Evolutionary conservation across 495 filamentous ascomycete genomes (phyloP), one percentile per base, ranked within the genome.

Genomic region (Tetracladium marchalianum): DNA sequence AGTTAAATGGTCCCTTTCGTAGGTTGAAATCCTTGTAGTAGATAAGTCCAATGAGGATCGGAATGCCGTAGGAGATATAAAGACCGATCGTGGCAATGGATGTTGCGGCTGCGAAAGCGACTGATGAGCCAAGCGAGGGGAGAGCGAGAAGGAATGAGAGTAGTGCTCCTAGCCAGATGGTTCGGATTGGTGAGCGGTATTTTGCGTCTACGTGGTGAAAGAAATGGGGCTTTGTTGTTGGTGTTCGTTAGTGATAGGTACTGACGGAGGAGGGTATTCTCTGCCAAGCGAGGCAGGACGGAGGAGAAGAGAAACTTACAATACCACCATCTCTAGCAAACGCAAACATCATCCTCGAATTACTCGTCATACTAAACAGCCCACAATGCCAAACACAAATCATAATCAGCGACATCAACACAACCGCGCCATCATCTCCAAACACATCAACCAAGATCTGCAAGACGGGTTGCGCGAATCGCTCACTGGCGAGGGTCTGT

Each of bases 341-440:
- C 9, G 73, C 75, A 50, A 78, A 80, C 76, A 80, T 80, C 76
- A 80, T 80, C n/a, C 76, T 64, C 34, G 69, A 74, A 50, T 80
- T 80, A 40, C 66, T 71, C 0, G 76, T 80, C 65, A 80, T 62
- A 44, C 64, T 69, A 51, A 80, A 80, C 1, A 80, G 62, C 0
- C 76, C 76, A 45, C 71, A 75, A 48, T 80, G 76, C 76, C 76
- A 80, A 5, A 80, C 67, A 31, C 76, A 80, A 6, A 78, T 54
- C 54, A 80, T 76, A 50, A 80, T 67, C n/a, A 80, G 58, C 5
- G 64, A 68, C 58, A 80, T 76, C 27, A 78, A 46, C 11, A 62
- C 75, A 12, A 80, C 62, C 15, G 76, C 76, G 5, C 76, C 76
- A 19, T 72, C 53, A 35, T 70, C 62, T 1, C 76, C 75, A 27